Evolutionary conservation across 148 eudicot genomes (phyloP).

Genomic region (Gaultheria prostrata): DNA sequence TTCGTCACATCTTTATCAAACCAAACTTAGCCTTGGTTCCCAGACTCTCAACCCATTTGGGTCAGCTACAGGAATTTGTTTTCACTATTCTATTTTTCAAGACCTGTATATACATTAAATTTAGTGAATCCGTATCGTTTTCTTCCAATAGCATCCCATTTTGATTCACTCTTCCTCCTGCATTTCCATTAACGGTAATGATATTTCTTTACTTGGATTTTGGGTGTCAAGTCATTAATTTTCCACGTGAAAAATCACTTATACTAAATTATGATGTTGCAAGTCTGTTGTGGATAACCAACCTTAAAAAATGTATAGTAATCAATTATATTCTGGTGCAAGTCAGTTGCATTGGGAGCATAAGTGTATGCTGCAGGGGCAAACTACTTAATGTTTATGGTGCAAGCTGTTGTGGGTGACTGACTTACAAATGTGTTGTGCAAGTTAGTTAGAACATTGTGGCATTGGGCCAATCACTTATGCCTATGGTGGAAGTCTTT

Average conservation of each 20-base stretch:
- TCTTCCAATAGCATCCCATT: neutral
- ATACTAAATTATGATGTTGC: neutral
- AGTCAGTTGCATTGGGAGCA: neutral
- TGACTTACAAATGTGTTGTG: neutral
- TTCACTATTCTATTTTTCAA: neutral
- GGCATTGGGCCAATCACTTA: neutral
- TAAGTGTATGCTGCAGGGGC: neutral
- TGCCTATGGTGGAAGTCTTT: neutral
- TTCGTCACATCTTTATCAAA: neutral
- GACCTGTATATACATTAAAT: neutral
- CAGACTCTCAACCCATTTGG: neutral
- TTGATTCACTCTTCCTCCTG: neutral
- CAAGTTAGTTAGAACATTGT: neutral
- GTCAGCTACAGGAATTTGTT: neutral
- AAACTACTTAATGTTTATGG: neutral
- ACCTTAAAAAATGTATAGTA: neutral
- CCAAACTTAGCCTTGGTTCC: neutral
- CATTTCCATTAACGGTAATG: neutral
- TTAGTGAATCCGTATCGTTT: neutral
- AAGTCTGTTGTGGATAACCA: neutral
- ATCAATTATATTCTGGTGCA: neutral
- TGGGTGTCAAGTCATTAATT: neutral
- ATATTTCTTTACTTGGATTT: neutral
- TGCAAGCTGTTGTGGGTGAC: neutral
- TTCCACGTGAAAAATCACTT: neutral